A percentile compares a stretch with the other conserved stretches of the same genome.
Conservation (phyloP, 2,329 filamentous ascomycete genomes). For the Raffaelea arxii region DNA sequence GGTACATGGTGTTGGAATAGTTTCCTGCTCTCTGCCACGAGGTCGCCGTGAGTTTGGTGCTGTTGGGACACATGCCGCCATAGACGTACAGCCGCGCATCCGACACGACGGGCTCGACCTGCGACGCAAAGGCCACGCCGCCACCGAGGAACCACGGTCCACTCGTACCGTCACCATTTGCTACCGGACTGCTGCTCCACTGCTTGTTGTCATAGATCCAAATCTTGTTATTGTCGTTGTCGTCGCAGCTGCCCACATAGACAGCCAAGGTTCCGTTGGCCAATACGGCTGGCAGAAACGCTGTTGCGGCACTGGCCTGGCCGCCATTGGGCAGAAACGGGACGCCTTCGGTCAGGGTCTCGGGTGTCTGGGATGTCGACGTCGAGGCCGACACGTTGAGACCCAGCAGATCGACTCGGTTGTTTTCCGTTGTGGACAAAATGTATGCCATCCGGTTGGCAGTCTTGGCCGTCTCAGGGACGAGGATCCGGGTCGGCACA, state of each 20-base stretch:
- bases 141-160: conserved; percentile 41
- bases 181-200: too few species aligned
- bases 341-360: conserved; percentile 43
- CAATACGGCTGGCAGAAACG: conserved; percentile 61
- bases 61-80: conserved; percentile 75
- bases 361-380: conserved; percentile 23
- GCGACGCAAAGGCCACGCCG: conserved; percentile 58
- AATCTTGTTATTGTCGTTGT: conserved; percentile 38
- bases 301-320: conserved; percentile 28
- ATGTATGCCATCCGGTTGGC: conserved; percentile 53
- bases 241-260: conserved; percentile 60
- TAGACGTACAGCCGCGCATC: conserved; percentile 61
- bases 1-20: conserved; percentile 75
- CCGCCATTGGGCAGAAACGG: conserved; percentile 49
- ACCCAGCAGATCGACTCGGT: conserved; percentile 43
- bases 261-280: conserved; percentile 61
- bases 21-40: conserved; percentile 59
- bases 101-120: conserved; percentile 40
- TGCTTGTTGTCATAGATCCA: conserved; percentile 54
- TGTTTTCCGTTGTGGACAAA: conserved; percentile 44
- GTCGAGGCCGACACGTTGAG: conserved; percentile 54
- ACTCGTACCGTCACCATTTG: too few species aligned
- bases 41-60: conserved; percentile 24
- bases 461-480: conserved; percentile 29
- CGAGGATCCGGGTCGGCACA: conserved; percentile 64